A percentile compares a stretch with the other conserved stretches of the same genome.
phyloP scores from a whole-genome alignment of 306 rosid species.

The Cicer cuneatum region DNA sequence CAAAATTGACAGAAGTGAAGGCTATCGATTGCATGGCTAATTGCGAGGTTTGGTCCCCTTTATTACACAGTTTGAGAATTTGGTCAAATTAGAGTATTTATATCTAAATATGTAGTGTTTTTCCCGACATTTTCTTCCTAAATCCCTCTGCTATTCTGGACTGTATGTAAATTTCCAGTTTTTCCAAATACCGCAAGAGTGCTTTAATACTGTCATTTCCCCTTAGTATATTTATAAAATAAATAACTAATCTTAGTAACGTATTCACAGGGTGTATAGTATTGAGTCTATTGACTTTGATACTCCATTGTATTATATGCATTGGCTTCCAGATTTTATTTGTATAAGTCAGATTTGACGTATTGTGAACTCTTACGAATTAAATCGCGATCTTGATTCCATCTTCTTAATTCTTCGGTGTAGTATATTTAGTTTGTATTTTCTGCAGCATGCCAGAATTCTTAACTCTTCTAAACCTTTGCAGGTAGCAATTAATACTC shows the following conservation, averaged over 20 bases:
- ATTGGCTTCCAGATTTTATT: slow-evolving; percentile 16
- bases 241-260: slow-evolving; percentile 11
- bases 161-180: slow-evolving; percentile 20
- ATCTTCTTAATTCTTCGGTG: slow-evolving; percentile 26
- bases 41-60: slow-evolving; percentile 70
- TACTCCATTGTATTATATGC: slow-evolving; percentile 16
- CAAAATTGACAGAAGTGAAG: slow-evolving; percentile 73
- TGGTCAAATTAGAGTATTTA: slow-evolving; percentile 23
- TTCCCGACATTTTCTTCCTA: not conserved
- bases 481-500: slow-evolving; percentile 79
- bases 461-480: slow-evolving; percentile 42
- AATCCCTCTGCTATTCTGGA: slow-evolving; percentile 22
- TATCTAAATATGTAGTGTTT: slow-evolving; percentile 5
- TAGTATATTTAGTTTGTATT: slow-evolving; percentile 25
- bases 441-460: slow-evolving; percentile 18
- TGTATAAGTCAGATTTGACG: slow-evolving; percentile 32
- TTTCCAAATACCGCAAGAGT: slow-evolving; percentile 23
- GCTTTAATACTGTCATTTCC: slow-evolving; percentile 17
- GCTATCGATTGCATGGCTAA: slow-evolving; percentile 87
- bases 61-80: slow-evolving; percentile 22
- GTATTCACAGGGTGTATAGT: slow-evolving; percentile 7
- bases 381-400: slow-evolving; percentile 8
- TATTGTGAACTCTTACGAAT: not conserved
- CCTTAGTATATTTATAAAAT: not conserved
- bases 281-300: slow-evolving; percentile 13